Percentiles rank a stretch among this genome's conserved stretches.
These are phyloP conservation scores for Cornus florida DNA, from an alignment of 148 eudicot species.

Conservation along the genomic window DNA sequence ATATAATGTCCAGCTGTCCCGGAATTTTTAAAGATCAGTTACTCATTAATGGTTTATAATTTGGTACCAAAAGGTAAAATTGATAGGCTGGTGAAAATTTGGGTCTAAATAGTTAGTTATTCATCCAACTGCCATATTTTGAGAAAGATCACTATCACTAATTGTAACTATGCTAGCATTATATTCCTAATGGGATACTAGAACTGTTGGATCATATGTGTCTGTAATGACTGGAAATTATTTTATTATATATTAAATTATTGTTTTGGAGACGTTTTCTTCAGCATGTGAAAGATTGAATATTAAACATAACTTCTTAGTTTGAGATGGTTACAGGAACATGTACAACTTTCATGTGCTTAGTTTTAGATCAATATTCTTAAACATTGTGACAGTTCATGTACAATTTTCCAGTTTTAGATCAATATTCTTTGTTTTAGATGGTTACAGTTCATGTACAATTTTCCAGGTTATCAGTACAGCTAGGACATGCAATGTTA, in stretches of 20 bases:
- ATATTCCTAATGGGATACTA: background rate
- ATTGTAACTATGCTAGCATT: background rate
- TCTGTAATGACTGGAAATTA: background rate
- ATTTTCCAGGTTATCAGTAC: constrained; percentile 89
- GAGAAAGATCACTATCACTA: no score
- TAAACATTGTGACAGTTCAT: background rate
- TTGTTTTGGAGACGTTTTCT: background rate
- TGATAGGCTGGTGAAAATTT: background rate
- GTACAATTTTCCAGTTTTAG: background rate
- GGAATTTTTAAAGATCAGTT: no score
- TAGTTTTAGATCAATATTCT: background rate
- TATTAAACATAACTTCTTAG: no score
- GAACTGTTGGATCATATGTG: background rate
- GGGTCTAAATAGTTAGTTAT: background rate
- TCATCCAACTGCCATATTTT: background rate
- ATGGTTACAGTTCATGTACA: no score
- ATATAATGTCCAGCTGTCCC: no score
- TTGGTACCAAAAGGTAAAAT: no score
- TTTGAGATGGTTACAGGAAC: no score
- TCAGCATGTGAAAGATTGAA: background rate
- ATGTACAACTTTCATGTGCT: background rate
- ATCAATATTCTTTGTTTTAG: no score
- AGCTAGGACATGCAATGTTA: constrained; percentile 95
- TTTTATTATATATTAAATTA: background rate
- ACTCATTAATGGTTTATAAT: no score